Conservation (phyloP, 371 early-diverging fungal species). For the Apophysomyces variabilis region DNA sequence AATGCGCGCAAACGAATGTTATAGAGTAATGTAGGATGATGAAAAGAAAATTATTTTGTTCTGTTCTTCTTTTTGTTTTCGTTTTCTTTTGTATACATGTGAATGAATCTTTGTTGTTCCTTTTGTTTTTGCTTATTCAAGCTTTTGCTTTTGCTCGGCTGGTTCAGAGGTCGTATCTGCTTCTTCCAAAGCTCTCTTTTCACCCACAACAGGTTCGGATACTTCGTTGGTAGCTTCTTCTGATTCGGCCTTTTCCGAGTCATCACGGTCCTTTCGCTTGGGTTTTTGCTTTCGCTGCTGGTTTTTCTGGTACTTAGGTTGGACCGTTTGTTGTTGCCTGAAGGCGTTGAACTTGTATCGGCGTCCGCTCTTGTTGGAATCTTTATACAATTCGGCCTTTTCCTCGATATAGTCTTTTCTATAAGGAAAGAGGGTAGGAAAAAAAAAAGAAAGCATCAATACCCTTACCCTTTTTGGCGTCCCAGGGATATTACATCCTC, state of each 20-base stretch:
- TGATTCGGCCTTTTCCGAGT: slow-evolving; percentile 15
- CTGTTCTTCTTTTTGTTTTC: background rate
- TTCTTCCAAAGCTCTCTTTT: slow-evolving; percentile 20
- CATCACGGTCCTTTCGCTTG: slow-evolving; percentile 1
- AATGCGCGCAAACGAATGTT: no score
- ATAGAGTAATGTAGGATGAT: background rate
- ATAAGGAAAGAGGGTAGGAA: slow-evolving; percentile 12
- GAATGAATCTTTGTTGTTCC: no score
- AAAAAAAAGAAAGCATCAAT: no score
- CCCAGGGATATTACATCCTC: background rate
- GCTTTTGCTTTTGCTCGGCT: slow-evolving; percentile 5
- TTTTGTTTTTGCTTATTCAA: background rate
- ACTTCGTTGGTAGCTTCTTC: slow-evolving; percentile 2
- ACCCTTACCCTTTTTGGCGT: no score
- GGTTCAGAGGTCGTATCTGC: slow-evolving; percentile 2
- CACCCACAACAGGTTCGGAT: slow-evolving; percentile 12
- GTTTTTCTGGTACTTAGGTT: background rate
- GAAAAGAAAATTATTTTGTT: background rate
- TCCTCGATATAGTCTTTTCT: slow-evolving; percentile 8
- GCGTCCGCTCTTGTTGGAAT: background rate
- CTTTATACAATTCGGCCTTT: slow-evolving; percentile 22
- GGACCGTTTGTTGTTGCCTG: background rate
- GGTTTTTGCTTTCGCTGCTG: background rate
- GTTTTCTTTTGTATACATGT: background rate
- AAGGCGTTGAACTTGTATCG: slow-evolving; percentile 21